Base-by-base conservation (phyloP, 78 protist genomes). In the Dictyostelium intermedium region DNA sequence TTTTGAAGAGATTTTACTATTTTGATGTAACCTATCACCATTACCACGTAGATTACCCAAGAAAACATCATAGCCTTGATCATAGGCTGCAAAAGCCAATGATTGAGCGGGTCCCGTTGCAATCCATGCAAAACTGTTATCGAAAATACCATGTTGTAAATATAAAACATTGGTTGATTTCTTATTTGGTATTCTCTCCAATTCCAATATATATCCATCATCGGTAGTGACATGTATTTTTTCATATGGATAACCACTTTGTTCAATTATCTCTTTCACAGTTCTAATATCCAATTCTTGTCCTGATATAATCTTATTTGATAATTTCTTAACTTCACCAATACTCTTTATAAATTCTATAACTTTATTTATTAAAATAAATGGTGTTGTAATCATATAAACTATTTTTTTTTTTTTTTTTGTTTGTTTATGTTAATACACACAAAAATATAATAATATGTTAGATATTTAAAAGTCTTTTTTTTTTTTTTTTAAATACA, bases 81-180 rank as follows among this genome's bases (percentile, higher is more conserved):
- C 95, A 30, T 91, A 82, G 9, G 95, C 95, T 25, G 91, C 91
- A 41, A 91, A 91, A n/a, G 91, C 91, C 1, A 91, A 45, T 25
- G 95, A 91, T 77, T 84, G 91, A 27, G 91, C 50, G 0, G 91
- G 95, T 9, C 95, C 95, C 9, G 39, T 91, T 18, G 95, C 91
- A 25, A 91, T 82, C 95, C 95, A 91, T n/a, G 95, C 95, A 83
- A 83, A 91, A 9, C 87, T 80, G 18, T 83, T 91, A 81, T 91
- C 95, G 18, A 91, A 84, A 5, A 91, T 43, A 77, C 95, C 95
- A 81, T 91, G 95, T 79, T 91, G 95, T 13, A 91, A 72, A 41
- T 91, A 91, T 16, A 91, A n/a, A 2, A 60, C 83, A 13, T 91
- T 70, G 10, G 82, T 91, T 39, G 91, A 84, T 45, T 79, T 39